Percentiles rank a stretch among this genome's conserved stretches.
Conservation (phyloP, 352 stramenopile genomes). For the Globisporangium iwayamae region DNA sequence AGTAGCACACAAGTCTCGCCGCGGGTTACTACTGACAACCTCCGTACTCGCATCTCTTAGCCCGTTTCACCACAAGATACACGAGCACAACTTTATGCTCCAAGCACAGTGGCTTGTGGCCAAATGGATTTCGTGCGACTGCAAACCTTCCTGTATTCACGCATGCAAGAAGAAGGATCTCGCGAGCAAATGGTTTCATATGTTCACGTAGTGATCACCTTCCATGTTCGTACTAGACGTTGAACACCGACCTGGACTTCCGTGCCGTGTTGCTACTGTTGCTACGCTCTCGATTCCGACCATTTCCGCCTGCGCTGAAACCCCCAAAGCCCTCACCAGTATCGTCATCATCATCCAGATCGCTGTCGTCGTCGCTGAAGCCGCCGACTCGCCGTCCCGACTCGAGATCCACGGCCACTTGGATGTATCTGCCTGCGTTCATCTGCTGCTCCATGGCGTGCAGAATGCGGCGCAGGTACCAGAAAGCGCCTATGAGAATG, state of each 20-base stretch:
- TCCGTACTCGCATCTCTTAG: no score
- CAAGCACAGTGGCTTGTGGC: no score
- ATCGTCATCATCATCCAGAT: slow-evolving; percentile 23
- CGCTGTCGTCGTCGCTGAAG: slow-evolving; percentile 31
- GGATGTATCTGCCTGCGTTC: slow-evolving; percentile 42
- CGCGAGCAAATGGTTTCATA: no score
- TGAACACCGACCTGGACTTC: slow-evolving; percentile 37
- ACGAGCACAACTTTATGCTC: no score
- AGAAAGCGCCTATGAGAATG: slow-evolving; percentile 27
- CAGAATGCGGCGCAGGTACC: slow-evolving; percentile 31
- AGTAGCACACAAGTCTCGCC: no score
- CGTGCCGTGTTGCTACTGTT: slow-evolving; percentile 11
- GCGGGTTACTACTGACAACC: no score
- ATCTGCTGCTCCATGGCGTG: slow-evolving; percentile 43
- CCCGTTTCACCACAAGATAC: no score
- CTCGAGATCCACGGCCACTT: slow-evolving; percentile 46
- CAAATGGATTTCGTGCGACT: no score
- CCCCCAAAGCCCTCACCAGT: slow-evolving; percentile 2
- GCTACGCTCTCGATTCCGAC: background rate
- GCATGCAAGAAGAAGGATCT: no score
- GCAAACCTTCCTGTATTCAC: no score
- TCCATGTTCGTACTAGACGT: slow-evolving; percentile 16
- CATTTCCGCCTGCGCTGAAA: background rate
- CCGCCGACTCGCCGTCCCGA: slow-evolving; percentile 27
- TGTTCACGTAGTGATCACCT: no score